Conservation (phyloP, 331 rosid genomes). For the Quercus lobata region DNA sequence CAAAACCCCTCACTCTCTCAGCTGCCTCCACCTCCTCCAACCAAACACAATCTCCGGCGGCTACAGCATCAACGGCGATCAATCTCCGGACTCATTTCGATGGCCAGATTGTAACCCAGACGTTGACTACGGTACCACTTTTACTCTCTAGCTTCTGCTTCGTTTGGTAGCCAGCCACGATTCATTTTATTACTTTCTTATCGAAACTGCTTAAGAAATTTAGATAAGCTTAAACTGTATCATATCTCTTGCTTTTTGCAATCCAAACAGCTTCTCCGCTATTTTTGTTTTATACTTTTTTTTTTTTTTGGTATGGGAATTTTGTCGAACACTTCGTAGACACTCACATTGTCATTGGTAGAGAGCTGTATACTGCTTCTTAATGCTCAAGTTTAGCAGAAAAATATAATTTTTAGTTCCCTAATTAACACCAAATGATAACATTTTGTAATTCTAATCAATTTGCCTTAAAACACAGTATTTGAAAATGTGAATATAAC, state of each 20-base stretch:
- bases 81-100: neutral
- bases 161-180: neutral
- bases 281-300: neutral
- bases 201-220: too few relatives aligned
- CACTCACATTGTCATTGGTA: neutral
- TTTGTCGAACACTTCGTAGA: neutral
- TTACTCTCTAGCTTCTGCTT: neutral
- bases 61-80: neutral
- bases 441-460: too few relatives aligned
- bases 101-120: neutral
- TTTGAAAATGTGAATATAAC: too few relatives aligned
- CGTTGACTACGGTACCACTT: neutral
- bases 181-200: neutral
- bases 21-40: neutral
- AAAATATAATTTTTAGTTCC: neutral
- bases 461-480: too few relatives aligned
- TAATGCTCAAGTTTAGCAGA: neutral
- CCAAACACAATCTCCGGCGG: neutral
- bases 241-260: too few relatives aligned
- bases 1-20: too few relatives aligned
- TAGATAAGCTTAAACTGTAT: too few relatives aligned
- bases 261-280: too few relatives aligned
- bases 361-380: neutral
- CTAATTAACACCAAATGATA: too few relatives aligned
- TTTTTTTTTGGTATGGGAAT: neutral